Conservation (phyloP, 1,284 basidiomycete species). For the Anthracocystis panici-leucophaei region DNA sequence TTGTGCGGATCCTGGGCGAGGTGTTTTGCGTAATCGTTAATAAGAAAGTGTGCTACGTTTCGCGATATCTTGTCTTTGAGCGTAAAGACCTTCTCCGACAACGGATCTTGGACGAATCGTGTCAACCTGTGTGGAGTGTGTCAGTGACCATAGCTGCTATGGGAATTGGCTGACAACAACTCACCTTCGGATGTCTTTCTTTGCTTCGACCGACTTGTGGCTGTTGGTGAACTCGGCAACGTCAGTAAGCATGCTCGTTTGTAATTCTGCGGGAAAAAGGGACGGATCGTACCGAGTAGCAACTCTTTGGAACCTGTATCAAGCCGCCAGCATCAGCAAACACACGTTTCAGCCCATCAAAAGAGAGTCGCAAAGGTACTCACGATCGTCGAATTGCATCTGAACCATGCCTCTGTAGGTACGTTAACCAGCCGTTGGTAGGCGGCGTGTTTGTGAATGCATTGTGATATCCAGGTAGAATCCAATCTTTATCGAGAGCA, state of each 20-base stretch:
- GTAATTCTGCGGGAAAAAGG: no score
- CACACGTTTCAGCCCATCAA: no score
- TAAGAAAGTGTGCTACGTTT: background rate
- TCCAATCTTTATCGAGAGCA: background rate
- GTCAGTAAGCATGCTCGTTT: no score
- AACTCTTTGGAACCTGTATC: no score
- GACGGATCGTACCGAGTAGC: no score
- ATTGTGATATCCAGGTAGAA: conserved; percentile 8
- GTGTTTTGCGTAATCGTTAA: conserved; percentile 8
- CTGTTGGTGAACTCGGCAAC: no score
- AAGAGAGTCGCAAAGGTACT: background rate
- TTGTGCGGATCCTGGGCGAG: conserved; percentile 1
- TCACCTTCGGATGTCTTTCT: background rate
- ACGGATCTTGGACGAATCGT: background rate
- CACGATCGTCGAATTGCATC: background rate
- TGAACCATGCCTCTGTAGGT: background rate
- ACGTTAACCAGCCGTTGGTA: conserved; percentile 6
- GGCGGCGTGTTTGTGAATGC: background rate
- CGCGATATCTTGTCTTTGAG: background rate
- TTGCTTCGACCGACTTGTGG: background rate
- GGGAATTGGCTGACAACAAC: background rate
- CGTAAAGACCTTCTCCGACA: background rate
- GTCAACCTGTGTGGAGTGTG: background rate
- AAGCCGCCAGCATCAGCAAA: background rate
- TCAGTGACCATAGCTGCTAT: background rate